Evolutionary conservation across 306 rosid species (phyloP).

Genomic region (Hylodesmum podocarpum): DNA sequence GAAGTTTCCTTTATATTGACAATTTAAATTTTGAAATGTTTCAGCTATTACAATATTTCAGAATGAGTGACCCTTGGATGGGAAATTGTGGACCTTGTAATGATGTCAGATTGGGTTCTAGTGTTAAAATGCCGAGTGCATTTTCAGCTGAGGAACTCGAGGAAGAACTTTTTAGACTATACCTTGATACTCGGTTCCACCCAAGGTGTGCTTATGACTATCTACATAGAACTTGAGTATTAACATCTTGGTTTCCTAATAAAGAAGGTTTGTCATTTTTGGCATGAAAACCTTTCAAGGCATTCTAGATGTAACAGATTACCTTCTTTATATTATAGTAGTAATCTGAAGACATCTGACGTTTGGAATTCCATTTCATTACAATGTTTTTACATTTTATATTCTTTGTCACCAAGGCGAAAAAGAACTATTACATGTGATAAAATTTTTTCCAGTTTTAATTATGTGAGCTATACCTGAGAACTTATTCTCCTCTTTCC

Average conservation of each 20-base stretch:
- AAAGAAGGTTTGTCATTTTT: neutral
- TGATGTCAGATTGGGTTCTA: constrained; percentile 1
- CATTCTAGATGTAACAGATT: neutral
- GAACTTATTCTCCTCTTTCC: constrained; percentile 28
- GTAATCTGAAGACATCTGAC: neutral
- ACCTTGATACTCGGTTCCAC: constrained; percentile 57
- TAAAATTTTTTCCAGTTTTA: neutral
- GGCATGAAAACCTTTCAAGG: constrained; percentile 1
- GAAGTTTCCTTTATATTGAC: neutral
- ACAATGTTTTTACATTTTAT: neutral
- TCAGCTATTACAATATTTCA: constrained; percentile 66
- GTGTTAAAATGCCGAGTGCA: constrained; percentile 31
- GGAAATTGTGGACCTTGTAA: constrained; percentile 32
- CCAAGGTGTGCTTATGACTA: constrained; percentile 53
- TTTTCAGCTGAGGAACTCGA: constrained; percentile 46
- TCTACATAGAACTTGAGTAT: neutral
- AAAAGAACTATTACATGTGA: neutral
- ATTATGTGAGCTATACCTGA: neutral
- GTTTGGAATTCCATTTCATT: neutral
- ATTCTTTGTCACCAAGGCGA: neutral
- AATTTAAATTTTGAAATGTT: constrained; percentile 36
- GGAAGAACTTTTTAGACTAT: constrained; percentile 55
- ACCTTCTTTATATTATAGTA: neutral
- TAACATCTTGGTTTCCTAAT: neutral
- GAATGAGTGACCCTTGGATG: constrained; percentile 67